Evolutionary conservation across 441 rosid genomes (phyloP).

Genomic region (Jatropha podagrica): DNA sequence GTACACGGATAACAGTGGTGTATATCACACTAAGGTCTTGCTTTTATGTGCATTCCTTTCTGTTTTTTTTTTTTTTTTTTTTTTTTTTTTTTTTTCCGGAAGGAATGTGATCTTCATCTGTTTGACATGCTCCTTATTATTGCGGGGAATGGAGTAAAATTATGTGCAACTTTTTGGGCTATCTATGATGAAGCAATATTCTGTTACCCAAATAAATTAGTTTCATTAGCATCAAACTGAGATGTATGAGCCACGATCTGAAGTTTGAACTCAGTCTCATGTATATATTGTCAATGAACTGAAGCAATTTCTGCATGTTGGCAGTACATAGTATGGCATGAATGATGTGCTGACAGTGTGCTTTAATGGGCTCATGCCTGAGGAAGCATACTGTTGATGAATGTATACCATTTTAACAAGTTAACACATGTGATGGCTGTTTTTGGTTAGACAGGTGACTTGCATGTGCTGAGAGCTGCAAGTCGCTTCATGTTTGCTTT

Average conservation of each 20-base stretch:
- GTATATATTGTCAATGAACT: constrained; percentile 1
- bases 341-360: background rate
- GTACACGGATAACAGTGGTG: constrained; percentile 74
- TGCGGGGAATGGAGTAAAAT: constrained; percentile 13
- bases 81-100: background rate
- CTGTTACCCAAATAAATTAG: background rate
- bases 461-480: constrained; percentile 9
- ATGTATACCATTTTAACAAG: background rate
- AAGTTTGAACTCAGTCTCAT: background rate
- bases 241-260: background rate
- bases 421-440: background rate
- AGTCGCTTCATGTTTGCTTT: background rate
- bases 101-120: background rate
- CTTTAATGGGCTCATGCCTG: background rate
- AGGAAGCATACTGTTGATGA: background rate
- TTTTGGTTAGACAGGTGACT: background rate
- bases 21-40: constrained; percentile 92
- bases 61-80: background rate
- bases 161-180: constrained; percentile 4
- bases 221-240: constrained; percentile 2
- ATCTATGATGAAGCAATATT: constrained; percentile 5
- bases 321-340: constrained; percentile 4
- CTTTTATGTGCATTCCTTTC: constrained; percentile 11
- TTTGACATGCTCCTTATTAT: constrained; percentile 10
- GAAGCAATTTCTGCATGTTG: background rate